phyloP scores from a whole-genome alignment of 129 eudicot genomes.

The Oenanthe sinensis region DNA sequence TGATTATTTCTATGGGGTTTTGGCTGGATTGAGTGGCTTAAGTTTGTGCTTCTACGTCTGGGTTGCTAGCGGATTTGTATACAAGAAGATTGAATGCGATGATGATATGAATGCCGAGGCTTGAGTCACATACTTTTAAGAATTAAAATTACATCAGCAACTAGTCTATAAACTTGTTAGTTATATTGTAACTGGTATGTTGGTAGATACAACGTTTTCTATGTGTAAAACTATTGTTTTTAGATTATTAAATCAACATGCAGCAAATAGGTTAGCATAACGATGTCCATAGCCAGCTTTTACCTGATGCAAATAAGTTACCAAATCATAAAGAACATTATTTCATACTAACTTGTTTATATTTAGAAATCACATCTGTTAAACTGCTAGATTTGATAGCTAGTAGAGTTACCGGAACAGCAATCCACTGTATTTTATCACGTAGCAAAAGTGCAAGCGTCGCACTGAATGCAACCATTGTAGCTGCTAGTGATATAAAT shows the following conservation, averaged over 20 bases:
- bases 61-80: background rate
- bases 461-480: background rate
- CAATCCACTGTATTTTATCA: background rate
- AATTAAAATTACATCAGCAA: background rate
- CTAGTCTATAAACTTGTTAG: background rate
- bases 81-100: conserved; percentile 7
- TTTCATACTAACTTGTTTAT: too few species aligned
- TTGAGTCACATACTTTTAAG: background rate
- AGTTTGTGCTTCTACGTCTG: conserved; percentile 1
- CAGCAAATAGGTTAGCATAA: background rate
- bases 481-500: background rate
- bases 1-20: background rate
- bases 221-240: background rate
- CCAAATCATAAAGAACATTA: too few species aligned
- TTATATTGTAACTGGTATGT: background rate
- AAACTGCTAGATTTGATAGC: background rate
- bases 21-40: background rate
- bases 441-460: background rate
- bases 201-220: background rate
- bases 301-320: too few species aligned
- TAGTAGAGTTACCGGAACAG: background rate
- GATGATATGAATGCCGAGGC: background rate
- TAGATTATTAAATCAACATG: too few species aligned
- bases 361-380: too few species aligned
- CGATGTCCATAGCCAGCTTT: too few species aligned